Percentiles rank a stretch among this genome's conserved stretches.
phyloP scores from a whole-genome alignment of 345 rosid species.

The Erucastrum elatum region DNA sequence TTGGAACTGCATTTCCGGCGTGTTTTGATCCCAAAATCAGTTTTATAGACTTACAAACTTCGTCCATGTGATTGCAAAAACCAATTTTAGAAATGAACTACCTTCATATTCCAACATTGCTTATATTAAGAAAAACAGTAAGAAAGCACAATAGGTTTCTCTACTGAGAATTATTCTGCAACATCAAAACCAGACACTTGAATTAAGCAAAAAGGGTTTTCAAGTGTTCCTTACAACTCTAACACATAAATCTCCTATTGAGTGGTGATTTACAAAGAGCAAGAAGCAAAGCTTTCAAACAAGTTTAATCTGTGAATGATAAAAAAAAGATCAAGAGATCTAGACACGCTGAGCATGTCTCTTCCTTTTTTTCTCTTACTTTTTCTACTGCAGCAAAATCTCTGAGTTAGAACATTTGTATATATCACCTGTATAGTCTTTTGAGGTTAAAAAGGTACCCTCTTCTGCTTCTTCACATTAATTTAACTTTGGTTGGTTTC shows the following conservation, averaged over 20 bases:
- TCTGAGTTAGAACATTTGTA: not conserved
- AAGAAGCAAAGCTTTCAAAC: not conserved
- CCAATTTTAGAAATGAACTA: too few species aligned
- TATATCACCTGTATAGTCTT: slow-evolving; percentile 11
- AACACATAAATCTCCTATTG: slow-evolving; percentile 18
- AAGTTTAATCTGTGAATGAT: not conserved
- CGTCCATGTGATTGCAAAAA: not conserved
- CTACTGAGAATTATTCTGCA: not conserved
- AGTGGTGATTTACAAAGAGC: slow-evolving; percentile 28
- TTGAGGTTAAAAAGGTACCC: too few species aligned
- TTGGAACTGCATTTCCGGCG: too few species aligned
- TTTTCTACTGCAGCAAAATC: slow-evolving; percentile 19
- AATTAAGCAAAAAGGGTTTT: slow-evolving; percentile 15
- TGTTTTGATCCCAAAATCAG: too few species aligned
- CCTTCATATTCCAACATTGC: too few species aligned
- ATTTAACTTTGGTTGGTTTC: slow-evolving; percentile 26
- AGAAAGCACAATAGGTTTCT: not conserved
- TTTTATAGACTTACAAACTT: not conserved
- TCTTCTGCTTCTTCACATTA: not conserved
- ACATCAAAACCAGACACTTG: slow-evolving; percentile 26
- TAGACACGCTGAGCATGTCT: slow-evolving; percentile 23
- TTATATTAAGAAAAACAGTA: too few species aligned
- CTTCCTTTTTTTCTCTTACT: slow-evolving; percentile 6
- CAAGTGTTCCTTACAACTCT: slow-evolving; percentile 26
- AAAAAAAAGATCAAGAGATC: not conserved